Percentiles rank a stretch among this genome's conserved stretches.
These are phyloP conservation scores for Cryptosporidium sp. DNA, from an alignment of 169 alveolate genomes.

Conservation along the genomic window DNA sequence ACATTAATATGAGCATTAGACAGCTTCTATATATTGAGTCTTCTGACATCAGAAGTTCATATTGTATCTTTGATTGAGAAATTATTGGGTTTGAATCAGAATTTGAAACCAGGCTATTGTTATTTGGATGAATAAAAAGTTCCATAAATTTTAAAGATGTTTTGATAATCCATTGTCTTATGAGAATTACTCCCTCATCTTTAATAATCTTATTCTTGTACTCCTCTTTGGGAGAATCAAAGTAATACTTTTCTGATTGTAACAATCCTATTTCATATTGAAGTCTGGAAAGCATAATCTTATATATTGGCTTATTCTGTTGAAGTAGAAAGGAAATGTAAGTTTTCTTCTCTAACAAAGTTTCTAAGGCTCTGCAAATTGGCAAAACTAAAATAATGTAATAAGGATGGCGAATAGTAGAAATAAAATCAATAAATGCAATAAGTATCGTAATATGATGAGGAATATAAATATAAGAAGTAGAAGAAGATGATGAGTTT, in stretches of 20 bases:
- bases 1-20: conserved; percentile 63
- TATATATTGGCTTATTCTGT: conserved; percentile 58
- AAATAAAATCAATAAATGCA: conserved; percentile 63
- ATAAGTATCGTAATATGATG: conserved; percentile 55
- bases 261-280: conserved; percentile 65
- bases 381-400: conserved; percentile 63
- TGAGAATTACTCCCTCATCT: conserved; percentile 58
- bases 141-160: conserved; percentile 69
- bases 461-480: conserved; percentile 61
- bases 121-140: conserved; percentile 63
- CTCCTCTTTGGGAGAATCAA: conserved; percentile 9
- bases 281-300: conserved; percentile 54
- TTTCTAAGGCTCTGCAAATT: conserved; percentile 69
- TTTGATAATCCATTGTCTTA: conserved; percentile 69
- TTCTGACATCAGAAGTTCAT: conserved; percentile 56
- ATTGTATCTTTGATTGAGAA: conserved; percentile 62
- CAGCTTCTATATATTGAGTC: conserved; percentile 65
- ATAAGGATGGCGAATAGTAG: conserved; percentile 71
- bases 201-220: not conserved
- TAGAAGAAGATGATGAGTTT: conserved; percentile 59
- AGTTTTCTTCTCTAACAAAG: conserved; percentile 61
- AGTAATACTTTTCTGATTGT: conserved; percentile 20
- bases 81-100: conserved; percentile 66
- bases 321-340: conserved; percentile 56
- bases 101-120: conserved; percentile 49